Base-by-base conservation (phyloP, 345 rosid species). In the Durio zibethinus region DNA sequence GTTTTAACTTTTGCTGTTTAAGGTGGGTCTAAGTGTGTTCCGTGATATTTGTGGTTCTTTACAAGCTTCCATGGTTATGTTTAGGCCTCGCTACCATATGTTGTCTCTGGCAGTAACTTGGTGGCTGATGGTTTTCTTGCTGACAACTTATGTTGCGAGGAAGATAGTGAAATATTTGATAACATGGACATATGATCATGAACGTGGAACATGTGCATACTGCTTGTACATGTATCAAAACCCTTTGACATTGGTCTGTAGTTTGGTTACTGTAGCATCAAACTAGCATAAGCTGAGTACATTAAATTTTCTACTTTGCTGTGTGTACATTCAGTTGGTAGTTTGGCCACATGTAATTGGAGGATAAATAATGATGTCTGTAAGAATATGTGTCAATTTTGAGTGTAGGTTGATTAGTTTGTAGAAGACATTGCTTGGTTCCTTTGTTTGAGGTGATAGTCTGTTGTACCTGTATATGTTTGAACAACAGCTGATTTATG, bases 181-280 rank as follows among this genome's bases (percentile, higher is more conserved):
- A 82, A 78, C 87, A 95, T 94, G 98, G 98, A 92, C 86, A 87
- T 94, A 85, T 92, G 78, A 75, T 4, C n/a, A 9, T n/a, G 5
- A 29, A 71, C 29, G 9, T 23, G 25, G 5, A 29, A 71, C 29
- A 16, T 23, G 25, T 63, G 48, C 57, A 52, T 47, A 62, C 43
- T 21, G n/a, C 56, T 48, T 75, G 60, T 62, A 45, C 68, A 27
- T 6, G 5, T 47, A 61, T 75, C 78, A 47, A 75, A 27, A 33
- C 40, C 78, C 21, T 62, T 75, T 75, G 71, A 57, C 57, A 11
- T 20, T 14, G 16, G 50, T 12, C 4, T 52, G 18, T 38, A 18
- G 42, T 31, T 48, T 16, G 5, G 38, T 27, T 27, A 47, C 0
- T 43, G 11, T 68, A 25, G 36, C 33, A 2, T 25, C 33, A 2